Evolutionary conservation across 2,329 filamentous ascomycete species (phyloP).

Genomic region (Aspergillus fijiensis): DNA sequence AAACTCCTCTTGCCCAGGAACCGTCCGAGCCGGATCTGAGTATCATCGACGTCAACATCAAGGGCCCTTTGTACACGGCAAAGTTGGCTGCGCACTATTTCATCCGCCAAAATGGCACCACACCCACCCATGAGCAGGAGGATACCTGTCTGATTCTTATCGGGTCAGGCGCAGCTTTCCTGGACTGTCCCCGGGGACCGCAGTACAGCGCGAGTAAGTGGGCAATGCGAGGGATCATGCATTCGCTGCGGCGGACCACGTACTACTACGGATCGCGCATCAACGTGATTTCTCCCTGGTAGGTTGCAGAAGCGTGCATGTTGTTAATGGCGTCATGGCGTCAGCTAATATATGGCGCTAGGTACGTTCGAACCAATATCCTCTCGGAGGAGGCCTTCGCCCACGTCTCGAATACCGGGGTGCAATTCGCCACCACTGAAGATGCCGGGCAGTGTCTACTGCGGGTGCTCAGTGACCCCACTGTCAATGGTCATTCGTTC

Average conservation of each 20-base stretch:
- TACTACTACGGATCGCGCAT: slow-evolving; percentile 37
- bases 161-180: slow-evolving; percentile 24
- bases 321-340: too few species aligned
- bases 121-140: slow-evolving; percentile 20
- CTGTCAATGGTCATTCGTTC: slow-evolving; percentile 34
- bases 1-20: slow-evolving; percentile 18
- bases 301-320: too few species aligned
- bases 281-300: slow-evolving; percentile 38
- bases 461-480: slow-evolving; percentile 24
- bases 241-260: slow-evolving; percentile 32
- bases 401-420: not conserved
- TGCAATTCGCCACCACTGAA: slow-evolving; percentile 1
- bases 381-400: slow-evolving; percentile 1
- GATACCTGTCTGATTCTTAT: slow-evolving; percentile 36
- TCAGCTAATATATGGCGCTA: too few species aligned
- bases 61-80: slow-evolving; percentile 47
- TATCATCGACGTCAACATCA: slow-evolving; percentile 43
- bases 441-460: slow-evolving; percentile 6
- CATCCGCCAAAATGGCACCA: slow-evolving; percentile 30
- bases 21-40: slow-evolving; percentile 33
- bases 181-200: slow-evolving; percentile 33
- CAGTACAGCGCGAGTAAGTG: slow-evolving; percentile 41
- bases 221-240: slow-evolving; percentile 41
- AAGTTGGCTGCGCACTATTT: slow-evolving; percentile 48
- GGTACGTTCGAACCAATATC: slow-evolving; percentile 24